Evolutionary conservation across 1,284 basidiomycete genomes (phyloP).

Genomic region (Boletus holoroseus): DNA sequence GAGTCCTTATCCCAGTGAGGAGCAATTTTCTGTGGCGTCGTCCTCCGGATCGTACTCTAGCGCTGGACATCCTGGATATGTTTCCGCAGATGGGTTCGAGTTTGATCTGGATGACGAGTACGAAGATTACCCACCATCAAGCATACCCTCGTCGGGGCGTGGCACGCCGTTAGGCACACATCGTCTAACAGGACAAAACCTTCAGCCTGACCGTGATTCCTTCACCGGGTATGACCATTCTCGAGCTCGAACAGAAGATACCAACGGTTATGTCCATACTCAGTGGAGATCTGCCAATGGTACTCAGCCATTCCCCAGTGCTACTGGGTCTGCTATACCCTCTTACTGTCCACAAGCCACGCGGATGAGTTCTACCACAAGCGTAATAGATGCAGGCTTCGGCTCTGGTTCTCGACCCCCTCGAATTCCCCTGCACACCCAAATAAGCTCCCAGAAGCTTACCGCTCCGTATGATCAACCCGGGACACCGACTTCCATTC

Average conservation of each 20-base stretch:
- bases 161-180: slow-evolving; percentile 61
- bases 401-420: slow-evolving; percentile 37
- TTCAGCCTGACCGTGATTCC: slow-evolving; percentile 53
- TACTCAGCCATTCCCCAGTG: slow-evolving; percentile 29
- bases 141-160: slow-evolving; percentile 55
- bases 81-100: slow-evolving; percentile 62
- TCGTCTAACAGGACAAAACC: slow-evolving; percentile 51
- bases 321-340: slow-evolving; percentile 7
- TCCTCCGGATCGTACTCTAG: slow-evolving; percentile 36
- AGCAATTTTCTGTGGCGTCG: slow-evolving; percentile 32
- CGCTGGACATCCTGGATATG: slow-evolving; percentile 52
- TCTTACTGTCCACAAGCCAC: slow-evolving; percentile 42
- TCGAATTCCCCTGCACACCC: slow-evolving; percentile 56
- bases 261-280: slow-evolving; percentile 56
- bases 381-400: slow-evolving; percentile 52
- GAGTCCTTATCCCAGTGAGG: slow-evolving; percentile 40
- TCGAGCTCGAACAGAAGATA: slow-evolving; percentile 71
- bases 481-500: slow-evolving; percentile 26
- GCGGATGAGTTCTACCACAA: slow-evolving; percentile 42
- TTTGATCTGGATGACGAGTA: slow-evolving; percentile 64
- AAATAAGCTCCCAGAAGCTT: slow-evolving; percentile 66
- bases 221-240: slow-evolving; percentile 46
- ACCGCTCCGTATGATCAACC: slow-evolving; percentile 47
- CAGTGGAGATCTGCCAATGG: slow-evolving; percentile 54
- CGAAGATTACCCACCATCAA: slow-evolving; percentile 61